phyloP scores from a whole-genome alignment of 2,329 filamentous ascomycete genomes.

The Biscogniauxia marginata region DNA sequence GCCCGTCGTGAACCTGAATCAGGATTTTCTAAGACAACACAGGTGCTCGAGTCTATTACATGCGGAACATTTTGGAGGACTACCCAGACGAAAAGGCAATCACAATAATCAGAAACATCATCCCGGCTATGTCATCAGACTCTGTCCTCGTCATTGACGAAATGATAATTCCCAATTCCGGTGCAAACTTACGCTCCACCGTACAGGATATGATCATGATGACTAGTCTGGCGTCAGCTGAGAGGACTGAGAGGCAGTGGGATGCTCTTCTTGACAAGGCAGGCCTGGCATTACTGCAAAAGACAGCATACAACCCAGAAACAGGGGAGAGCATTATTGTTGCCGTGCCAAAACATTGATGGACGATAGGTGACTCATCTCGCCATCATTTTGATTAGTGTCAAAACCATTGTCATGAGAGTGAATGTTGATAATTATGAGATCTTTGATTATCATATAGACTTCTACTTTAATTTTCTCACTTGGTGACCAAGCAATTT shows the following conservation, averaged over 20 bases:
- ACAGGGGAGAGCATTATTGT: constrained; percentile 5
- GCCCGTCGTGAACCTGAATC: background rate
- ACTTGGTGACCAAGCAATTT: too few species aligned
- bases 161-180: constrained; percentile 37
- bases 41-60: constrained; percentile 33
- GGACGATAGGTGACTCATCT: background rate
- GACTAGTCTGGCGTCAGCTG: constrained; percentile 3
- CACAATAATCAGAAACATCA: constrained; percentile 33
- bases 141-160: constrained; percentile 43
- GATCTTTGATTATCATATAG: too few species aligned
- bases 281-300: constrained; percentile 11
- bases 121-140: constrained; percentile 32
- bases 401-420: background rate
- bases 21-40: background rate
- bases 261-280: constrained; percentile 19
- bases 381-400: background rate
- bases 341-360: background rate
- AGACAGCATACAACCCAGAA: constrained; percentile 6
- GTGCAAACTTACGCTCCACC: constrained; percentile 30
- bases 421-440: too few species aligned
- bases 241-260: constrained; percentile 30
- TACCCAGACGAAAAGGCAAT: constrained; percentile 30
- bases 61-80: constrained; percentile 37
- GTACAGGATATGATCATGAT: constrained; percentile 34
- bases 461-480: too few species aligned